Conservation (phyloP, 345 rosid genomes). For the Eutrema heterophyllum region DNA sequence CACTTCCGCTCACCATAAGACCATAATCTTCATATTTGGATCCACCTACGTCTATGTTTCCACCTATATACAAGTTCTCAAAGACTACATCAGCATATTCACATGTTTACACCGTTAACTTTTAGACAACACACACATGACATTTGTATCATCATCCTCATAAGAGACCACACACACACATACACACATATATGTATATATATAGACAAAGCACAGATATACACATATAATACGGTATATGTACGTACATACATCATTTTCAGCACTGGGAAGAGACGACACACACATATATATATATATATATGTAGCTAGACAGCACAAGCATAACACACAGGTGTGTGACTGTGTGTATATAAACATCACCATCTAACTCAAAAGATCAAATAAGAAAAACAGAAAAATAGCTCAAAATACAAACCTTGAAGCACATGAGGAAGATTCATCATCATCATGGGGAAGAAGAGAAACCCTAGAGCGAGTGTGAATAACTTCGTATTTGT, state of each 20-base stretch:
- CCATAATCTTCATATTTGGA: slow-evolving; percentile 9
- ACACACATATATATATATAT: no score
- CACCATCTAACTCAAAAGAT: background rate
- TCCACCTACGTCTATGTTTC: slow-evolving; percentile 19
- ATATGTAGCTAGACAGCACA: no score
- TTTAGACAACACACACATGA: background rate
- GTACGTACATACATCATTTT: no score
- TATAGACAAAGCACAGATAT: no score
- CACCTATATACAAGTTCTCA: background rate
- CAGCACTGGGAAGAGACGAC: no score
- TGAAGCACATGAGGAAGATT: slow-evolving; percentile 7
- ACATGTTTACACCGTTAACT: background rate
- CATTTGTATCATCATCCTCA: background rate
- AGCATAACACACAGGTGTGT: no score
- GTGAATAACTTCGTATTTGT: background rate
- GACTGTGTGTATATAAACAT: background rate
- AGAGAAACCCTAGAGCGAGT: slow-evolving; percentile 12
- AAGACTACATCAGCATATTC: background rate
- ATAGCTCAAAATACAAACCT: slow-evolving; percentile 2
- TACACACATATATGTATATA: no score
- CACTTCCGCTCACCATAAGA: slow-evolving; percentile 10
- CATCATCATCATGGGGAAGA: slow-evolving; percentile 16
- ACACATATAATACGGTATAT: no score
- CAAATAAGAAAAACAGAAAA: background rate
- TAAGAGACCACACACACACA: background rate